These are phyloP conservation scores for Aspergillus cristatus DNA, from an alignment of 495 filamentous ascomycete species.

Conservation along the genomic window DNA sequence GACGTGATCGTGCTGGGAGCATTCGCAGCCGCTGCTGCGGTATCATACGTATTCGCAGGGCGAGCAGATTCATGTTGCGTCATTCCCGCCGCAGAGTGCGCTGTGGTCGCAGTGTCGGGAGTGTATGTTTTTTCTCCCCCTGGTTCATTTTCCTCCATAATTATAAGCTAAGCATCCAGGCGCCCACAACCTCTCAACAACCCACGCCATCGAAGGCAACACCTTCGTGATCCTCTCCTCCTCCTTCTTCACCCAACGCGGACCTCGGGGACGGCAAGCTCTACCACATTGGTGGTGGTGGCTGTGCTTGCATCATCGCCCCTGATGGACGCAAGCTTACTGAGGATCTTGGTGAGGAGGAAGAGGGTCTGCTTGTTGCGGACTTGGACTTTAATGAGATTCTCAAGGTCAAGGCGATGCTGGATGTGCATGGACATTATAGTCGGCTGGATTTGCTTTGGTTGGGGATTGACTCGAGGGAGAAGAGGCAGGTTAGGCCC, in stretches of 20 bases:
- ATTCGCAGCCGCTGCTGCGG: conserved; percentile 24
- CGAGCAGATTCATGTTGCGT: conserved; percentile 28
- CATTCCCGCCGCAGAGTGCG: conserved; percentile 5
- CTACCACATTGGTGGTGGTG: conserved; percentile 18
- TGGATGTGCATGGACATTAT: conserved; percentile 25
- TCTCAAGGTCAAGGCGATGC: conserved; percentile 15
- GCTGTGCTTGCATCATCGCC: conserved; percentile 21
- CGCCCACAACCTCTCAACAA: conserved; percentile 8
- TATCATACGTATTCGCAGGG: conserved; percentile 24
- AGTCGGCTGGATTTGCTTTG: conserved; percentile 24
- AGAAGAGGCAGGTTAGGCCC: conserved; percentile 12
- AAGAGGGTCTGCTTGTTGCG: conserved; percentile 23
- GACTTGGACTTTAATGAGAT: conserved; percentile 25
- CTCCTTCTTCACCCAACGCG: conserved; percentile 1
- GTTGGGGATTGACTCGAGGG: neutral
- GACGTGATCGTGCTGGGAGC: conserved; percentile 24
- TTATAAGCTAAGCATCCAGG: conserved; percentile 1
- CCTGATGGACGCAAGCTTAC: conserved; percentile 21
- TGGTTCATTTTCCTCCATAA: too few relatives aligned
- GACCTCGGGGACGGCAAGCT: conserved; percentile 11
- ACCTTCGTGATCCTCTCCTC: conserved; percentile 13
- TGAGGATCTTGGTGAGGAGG: conserved; percentile 8
- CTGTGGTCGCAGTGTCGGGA: too few relatives aligned
- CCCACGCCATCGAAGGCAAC: conserved; percentile 18
- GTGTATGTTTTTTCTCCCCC: too few relatives aligned